phyloP scores from a whole-genome alignment of 169 alveolate genomes.

The Cryptosporidium parvum region DNA sequence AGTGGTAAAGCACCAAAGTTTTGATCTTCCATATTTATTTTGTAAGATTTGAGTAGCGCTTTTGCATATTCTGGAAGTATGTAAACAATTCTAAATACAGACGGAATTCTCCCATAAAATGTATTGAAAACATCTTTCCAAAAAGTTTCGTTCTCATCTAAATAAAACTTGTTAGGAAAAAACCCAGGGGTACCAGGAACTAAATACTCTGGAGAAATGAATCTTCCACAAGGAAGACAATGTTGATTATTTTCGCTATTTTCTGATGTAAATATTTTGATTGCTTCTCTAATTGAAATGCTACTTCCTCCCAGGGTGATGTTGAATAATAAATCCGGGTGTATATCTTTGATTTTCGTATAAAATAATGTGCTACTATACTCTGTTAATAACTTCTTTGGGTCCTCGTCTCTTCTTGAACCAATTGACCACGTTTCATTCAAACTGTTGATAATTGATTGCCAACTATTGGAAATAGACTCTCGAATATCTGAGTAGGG shows the following conservation, averaged over 20 bases:
- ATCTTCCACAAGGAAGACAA: constrained; percentile 57
- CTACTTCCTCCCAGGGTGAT: constrained; percentile 37
- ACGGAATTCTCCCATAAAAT: constrained; percentile 58
- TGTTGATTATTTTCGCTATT: background rate
- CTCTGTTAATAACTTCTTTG: no score
- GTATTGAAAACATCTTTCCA: constrained; percentile 48
- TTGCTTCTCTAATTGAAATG: constrained; percentile 21
- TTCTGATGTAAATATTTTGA: constrained; percentile 5
- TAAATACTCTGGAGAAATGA: constrained; percentile 44
- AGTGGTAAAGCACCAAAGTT: constrained; percentile 28
- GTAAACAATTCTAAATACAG: constrained; percentile 32
- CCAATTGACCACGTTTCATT: constrained; percentile 2
- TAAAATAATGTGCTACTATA: background rate
- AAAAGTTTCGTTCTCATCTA: background rate
- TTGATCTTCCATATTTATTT: constrained; percentile 35
- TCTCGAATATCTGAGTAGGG: constrained; percentile 35
- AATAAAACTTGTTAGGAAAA: background rate
- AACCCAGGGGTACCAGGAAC: constrained; percentile 52
- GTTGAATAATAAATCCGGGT: background rate
- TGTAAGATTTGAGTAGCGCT: constrained; percentile 37
- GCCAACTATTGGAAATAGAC: constrained; percentile 28
- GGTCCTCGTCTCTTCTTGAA: background rate
- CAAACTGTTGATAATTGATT: background rate
- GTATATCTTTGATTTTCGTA: background rate
- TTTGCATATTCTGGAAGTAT: constrained; percentile 62